These are phyloP conservation scores for Alternaria solani DNA, from an alignment of 2,329 filamentous ascomycete species.

Conservation along the genomic window DNA sequence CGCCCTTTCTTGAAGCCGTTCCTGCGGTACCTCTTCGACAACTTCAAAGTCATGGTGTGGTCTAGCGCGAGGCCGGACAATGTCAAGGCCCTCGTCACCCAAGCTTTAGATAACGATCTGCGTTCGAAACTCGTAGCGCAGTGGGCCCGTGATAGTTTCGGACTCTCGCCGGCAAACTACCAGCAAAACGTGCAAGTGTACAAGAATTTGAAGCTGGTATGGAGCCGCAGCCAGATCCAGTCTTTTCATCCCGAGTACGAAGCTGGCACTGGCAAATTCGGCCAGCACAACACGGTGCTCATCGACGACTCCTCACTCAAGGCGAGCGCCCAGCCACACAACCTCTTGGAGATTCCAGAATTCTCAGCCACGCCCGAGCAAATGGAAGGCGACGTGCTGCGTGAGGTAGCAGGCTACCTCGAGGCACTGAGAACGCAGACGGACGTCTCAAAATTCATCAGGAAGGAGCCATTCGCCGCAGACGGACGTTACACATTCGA, in stretches of 20 bases:
- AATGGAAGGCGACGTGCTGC: slow-evolving; percentile 55
- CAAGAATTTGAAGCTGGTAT: slow-evolving; percentile 80
- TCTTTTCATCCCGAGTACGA: slow-evolving; percentile 52
- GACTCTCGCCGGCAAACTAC: slow-evolving; percentile 71
- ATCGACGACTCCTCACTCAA: slow-evolving; percentile 88
- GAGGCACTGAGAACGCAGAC: slow-evolving; percentile 59
- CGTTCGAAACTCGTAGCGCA: slow-evolving; percentile 67
- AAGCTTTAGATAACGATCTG: slow-evolving; percentile 67
- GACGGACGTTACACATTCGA: slow-evolving; percentile 39
- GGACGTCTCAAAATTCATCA: slow-evolving; percentile 71
- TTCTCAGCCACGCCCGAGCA: slow-evolving; percentile 64
- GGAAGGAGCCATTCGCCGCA: slow-evolving; percentile 43
- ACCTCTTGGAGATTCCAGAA: slow-evolving; percentile 81
- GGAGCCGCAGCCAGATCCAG: slow-evolving; percentile 62
- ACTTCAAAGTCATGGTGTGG: slow-evolving; percentile 87
- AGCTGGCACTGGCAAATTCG: slow-evolving; percentile 62
- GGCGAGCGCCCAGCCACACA: slow-evolving; percentile 81
- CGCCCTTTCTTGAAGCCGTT: slow-evolving; percentile 76
- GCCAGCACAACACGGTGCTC: slow-evolving; percentile 85
- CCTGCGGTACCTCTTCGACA: slow-evolving; percentile 74
- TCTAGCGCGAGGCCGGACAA: slow-evolving; percentile 82
- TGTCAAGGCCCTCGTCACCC: slow-evolving; percentile 71
- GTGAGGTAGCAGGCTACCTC: slow-evolving; percentile 62
- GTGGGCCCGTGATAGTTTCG: slow-evolving; percentile 82
- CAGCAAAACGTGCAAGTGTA: slow-evolving; percentile 80